Evolutionary conservation across 305 asterid genomes (phyloP).

Genomic region (Fraxinus floribunda): DNA sequence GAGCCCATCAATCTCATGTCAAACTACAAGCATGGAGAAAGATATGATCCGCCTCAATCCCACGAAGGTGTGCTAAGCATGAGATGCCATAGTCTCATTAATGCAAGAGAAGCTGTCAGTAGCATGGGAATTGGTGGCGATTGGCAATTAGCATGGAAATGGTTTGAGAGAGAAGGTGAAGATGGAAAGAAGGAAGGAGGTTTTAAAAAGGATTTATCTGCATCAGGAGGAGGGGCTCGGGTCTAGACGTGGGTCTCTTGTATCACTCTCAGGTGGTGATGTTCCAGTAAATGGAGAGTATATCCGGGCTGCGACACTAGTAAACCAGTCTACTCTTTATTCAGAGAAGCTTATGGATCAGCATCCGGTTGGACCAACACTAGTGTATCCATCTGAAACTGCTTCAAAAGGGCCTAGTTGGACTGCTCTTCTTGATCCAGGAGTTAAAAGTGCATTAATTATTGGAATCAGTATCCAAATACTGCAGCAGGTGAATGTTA

Average conservation of each 20-base stretch:
- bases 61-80: slow-evolving; percentile 49
- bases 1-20: slow-evolving; percentile 83
- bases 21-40: slow-evolving; percentile 62
- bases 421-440: slow-evolving; percentile 77
- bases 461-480: slow-evolving; percentile 79
- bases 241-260: slow-evolving; percentile 76
- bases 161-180: slow-evolving; percentile 65
- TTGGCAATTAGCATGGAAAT: slow-evolving; percentile 92
- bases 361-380: slow-evolving; percentile 72
- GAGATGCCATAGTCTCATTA: slow-evolving; percentile 56
- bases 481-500: slow-evolving; percentile 60
- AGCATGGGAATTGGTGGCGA: slow-evolving; percentile 92
- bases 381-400: slow-evolving; percentile 67
- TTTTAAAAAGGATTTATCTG: slow-evolving; percentile 66
- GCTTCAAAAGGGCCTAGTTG: slow-evolving; percentile 43
- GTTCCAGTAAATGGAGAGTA: slow-evolving; percentile 50
- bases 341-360: slow-evolving; percentile 55
- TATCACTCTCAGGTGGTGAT: slow-evolving; percentile 64
- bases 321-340: slow-evolving; percentile 75
- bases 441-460: slow-evolving; percentile 69
- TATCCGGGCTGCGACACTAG: slow-evolving; percentile 75
- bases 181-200: slow-evolving; percentile 75
- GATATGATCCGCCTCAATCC: slow-evolving; percentile 42
- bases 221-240: slow-evolving; percentile 59
- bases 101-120: slow-evolving; percentile 45